These are phyloP conservation scores for Beauveria bassiana DNA, from an alignment of 2,329 filamentous ascomycete genomes.

Conservation along the genomic window DNA sequence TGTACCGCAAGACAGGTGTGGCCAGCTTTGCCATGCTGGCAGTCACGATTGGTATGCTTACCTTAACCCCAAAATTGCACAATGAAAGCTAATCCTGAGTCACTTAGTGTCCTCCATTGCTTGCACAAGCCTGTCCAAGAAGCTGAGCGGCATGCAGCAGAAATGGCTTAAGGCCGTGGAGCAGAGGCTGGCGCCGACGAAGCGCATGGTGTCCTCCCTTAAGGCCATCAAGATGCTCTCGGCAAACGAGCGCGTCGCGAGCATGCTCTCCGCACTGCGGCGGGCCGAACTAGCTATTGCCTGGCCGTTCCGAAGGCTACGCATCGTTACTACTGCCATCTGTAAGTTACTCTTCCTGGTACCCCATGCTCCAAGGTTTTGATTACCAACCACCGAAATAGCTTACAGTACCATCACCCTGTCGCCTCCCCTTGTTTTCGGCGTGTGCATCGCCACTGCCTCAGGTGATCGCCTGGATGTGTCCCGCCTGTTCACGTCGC, in stretches of 20 bases:
- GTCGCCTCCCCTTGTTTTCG: constrained; percentile 1
- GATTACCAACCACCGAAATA: neutral
- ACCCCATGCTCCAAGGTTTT: neutral
- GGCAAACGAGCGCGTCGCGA: neutral
- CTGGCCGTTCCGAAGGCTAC: neutral
- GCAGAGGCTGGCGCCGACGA: neutral
- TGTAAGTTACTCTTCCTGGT: neutral
- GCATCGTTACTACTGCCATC: neutral
- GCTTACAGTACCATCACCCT: constrained; percentile 1
- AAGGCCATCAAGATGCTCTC: constrained; percentile 3
- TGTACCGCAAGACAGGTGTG: neutral
- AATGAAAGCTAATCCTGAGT: neutral
- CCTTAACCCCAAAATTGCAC: neutral
- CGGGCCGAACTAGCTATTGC: neutral
- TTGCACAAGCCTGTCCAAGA: neutral
- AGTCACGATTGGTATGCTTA: neutral
- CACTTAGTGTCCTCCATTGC: neutral
- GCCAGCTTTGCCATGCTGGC: neutral
- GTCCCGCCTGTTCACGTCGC: neutral
- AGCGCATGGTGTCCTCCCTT: neutral
- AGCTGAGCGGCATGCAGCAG: neutral
- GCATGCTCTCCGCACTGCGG: neutral
- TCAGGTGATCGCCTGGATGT: neutral
- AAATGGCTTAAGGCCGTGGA: neutral
- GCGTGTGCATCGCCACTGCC: neutral